Evolutionary conservation across 192 early-diverging fungal species (phyloP).

Genomic region (Phycomyces blakesleeanus): DNA sequence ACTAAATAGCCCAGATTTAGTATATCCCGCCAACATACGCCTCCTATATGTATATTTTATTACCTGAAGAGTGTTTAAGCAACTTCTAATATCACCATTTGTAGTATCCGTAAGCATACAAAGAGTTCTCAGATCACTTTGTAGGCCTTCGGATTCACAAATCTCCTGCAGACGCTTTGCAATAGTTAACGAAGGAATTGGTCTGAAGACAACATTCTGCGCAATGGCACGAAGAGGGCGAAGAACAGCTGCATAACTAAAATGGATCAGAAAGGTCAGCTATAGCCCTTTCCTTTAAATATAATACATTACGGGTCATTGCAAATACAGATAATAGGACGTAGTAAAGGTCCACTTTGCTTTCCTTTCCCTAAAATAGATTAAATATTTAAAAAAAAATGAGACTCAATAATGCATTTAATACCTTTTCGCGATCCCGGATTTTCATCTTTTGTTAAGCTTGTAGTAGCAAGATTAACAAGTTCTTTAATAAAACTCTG

Average conservation of each 20-base stretch:
- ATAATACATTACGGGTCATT: slow-evolving; percentile 77
- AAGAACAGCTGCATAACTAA: slow-evolving; percentile 82
- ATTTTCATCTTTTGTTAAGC: slow-evolving; percentile 18
- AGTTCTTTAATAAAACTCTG: slow-evolving; percentile 83
- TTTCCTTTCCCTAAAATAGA: slow-evolving; percentile 1
- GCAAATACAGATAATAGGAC: slow-evolving; percentile 98
- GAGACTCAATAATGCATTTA: not conserved
- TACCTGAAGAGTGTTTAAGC: slow-evolving; percentile 85
- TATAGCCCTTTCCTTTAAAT: too few relatives aligned
- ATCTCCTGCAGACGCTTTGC: slow-evolving; percentile 77
- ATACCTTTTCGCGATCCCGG: not conserved
- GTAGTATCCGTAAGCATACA: slow-evolving; percentile 71
- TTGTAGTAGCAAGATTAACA: slow-evolving; percentile 56
- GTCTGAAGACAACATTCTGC: slow-evolving; percentile 66
- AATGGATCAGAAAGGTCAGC: not conserved
- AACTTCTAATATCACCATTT: slow-evolving; percentile 85
- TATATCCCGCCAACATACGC: too few relatives aligned
- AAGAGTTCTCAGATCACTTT: slow-evolving; percentile 71
- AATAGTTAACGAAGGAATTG: slow-evolving; percentile 58
- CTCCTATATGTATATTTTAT: slow-evolving; percentile 22
- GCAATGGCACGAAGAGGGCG: slow-evolving; percentile 80
- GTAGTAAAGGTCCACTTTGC: slow-evolving; percentile 54
- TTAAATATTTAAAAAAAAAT: not conserved
- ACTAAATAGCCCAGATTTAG: slow-evolving; percentile 10
- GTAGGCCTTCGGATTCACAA: slow-evolving; percentile 70